phyloP scores from a whole-genome alignment of 2,329 filamentous ascomycete genomes.

The Colletotrichum eleusines region DNA sequence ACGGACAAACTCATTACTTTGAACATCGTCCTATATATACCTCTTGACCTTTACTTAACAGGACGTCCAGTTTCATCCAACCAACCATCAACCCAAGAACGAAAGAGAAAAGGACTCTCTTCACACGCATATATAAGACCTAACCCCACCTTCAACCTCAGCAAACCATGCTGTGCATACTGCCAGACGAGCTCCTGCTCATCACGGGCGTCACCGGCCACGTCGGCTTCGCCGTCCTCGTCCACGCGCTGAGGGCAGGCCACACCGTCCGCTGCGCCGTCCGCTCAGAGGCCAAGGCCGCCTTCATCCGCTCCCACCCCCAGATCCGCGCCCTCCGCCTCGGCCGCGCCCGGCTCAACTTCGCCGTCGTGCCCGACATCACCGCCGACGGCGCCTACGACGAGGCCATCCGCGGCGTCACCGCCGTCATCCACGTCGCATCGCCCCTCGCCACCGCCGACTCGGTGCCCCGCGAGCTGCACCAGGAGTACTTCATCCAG shows the following conservation, averaged over 20 bases:
- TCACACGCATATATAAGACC: not conserved
- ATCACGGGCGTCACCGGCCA: constrained; percentile 50
- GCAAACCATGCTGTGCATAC: constrained; percentile 33
- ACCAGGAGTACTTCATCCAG: constrained; percentile 62
- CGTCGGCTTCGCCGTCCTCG: constrained; percentile 49
- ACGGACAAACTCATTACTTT: no score
- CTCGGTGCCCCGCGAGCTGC: constrained; percentile 73
- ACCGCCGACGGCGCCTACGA: constrained; percentile 54
- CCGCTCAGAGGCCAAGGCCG: constrained; percentile 44
- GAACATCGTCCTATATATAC: no score
- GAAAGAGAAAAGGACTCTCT: not conserved
- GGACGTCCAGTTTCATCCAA: constrained; percentile 14
- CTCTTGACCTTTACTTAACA: not conserved
- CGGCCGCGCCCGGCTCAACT: constrained; percentile 44
- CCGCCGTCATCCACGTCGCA: constrained; percentile 52
- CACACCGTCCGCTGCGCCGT: constrained; percentile 50
- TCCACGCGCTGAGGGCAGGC: constrained; percentile 46
- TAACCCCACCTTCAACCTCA: not conserved
- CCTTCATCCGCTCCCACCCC: constrained; percentile 33
- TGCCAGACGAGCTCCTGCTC: constrained; percentile 43
- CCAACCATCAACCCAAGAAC: not conserved
- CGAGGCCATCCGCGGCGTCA: constrained; percentile 55
- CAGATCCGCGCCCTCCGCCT: constrained; percentile 41
- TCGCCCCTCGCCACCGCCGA: constrained; percentile 46
- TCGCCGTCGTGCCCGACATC: constrained; percentile 54